Evolutionary conservation across 768 basidiomycete genomes (phyloP).

Genomic region (Brasilioporus rufonigricans): DNA sequence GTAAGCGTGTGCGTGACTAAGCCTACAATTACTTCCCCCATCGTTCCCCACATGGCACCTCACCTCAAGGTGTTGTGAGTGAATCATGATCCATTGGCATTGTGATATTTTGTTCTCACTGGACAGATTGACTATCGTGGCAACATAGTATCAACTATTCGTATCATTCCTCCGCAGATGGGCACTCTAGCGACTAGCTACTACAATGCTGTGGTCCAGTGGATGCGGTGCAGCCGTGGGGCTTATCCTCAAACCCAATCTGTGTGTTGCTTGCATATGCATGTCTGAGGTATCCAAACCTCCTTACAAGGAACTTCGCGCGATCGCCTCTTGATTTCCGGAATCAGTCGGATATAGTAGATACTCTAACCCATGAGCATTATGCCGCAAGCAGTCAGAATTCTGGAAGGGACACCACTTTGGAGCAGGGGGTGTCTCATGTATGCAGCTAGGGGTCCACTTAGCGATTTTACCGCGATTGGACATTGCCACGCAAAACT

Average conservation of each 20-base stretch:
- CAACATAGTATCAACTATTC: neutral
- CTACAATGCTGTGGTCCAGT: neutral
- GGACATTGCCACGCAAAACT: constrained; percentile 9
- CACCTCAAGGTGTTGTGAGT: neutral
- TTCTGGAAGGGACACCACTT: constrained; percentile 1
- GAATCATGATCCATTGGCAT: neutral
- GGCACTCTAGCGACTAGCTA: neutral
- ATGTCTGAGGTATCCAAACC: neutral
- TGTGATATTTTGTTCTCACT: neutral
- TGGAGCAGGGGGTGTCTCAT: neutral
- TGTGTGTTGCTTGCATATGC: neutral
- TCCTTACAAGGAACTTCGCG: neutral
- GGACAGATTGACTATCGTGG: neutral
- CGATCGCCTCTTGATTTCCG: neutral
- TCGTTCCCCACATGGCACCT: neutral
- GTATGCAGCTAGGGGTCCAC: neutral
- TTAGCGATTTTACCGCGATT: constrained; percentile 8
- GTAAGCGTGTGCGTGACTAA: constrained; percentile 6
- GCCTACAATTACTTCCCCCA: neutral
- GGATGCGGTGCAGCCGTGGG: neutral
- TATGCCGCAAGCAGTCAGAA: neutral
- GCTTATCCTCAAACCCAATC: neutral
- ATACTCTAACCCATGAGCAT: constrained; percentile 10
- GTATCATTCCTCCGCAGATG: neutral
- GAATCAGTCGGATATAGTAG: neutral